phyloP scores from a whole-genome alignment of 371 early-diverging fungal genomes.

The Mucor piriformis region DNA sequence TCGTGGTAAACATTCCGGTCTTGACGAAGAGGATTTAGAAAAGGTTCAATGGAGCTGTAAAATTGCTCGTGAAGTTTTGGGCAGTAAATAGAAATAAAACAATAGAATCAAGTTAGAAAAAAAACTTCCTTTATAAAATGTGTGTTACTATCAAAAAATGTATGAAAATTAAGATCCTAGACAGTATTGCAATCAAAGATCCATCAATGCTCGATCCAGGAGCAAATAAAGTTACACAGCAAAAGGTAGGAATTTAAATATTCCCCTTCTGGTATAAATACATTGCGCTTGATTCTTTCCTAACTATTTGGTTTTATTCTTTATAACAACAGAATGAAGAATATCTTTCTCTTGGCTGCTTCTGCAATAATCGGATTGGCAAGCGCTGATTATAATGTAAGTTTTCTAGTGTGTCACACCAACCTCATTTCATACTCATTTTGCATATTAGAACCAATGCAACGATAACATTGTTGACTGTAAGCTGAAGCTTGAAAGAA shows the following conservation, averaged over 20 bases:
- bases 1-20: slow-evolving; percentile 30
- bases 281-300: background rate
- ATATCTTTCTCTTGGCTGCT: slow-evolving; percentile 5
- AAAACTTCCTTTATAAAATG: slow-evolving; percentile 1
- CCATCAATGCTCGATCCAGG: background rate
- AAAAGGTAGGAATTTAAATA: slow-evolving; percentile 3
- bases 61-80: slow-evolving; percentile 61
- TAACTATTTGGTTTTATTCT: slow-evolving; percentile 2
- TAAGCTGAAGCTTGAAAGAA: slow-evolving; percentile 20
- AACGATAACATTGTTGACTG: slow-evolving; percentile 50
- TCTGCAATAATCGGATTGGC: slow-evolving; percentile 11
- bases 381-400: slow-evolving; percentile 21
- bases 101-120: background rate
- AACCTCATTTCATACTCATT: background rate
- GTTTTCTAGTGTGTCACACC: background rate
- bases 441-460: slow-evolving; percentile 34
- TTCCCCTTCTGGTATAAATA: slow-evolving; percentile 5
- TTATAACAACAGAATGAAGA: slow-evolving; percentile 5
- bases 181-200: slow-evolving; percentile 13
- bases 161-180: slow-evolving; percentile 7
- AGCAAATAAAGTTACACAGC: background rate
- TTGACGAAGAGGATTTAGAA: slow-evolving; percentile 53
- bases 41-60: slow-evolving; percentile 67
- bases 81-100: slow-evolving; percentile 17
- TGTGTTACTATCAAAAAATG: slow-evolving; percentile 2